Evolutionary conservation across 2,329 filamentous ascomycete species (phyloP), one percentile per base, ranked within the genome.

Genomic region (Madurella fahalii): DNA sequence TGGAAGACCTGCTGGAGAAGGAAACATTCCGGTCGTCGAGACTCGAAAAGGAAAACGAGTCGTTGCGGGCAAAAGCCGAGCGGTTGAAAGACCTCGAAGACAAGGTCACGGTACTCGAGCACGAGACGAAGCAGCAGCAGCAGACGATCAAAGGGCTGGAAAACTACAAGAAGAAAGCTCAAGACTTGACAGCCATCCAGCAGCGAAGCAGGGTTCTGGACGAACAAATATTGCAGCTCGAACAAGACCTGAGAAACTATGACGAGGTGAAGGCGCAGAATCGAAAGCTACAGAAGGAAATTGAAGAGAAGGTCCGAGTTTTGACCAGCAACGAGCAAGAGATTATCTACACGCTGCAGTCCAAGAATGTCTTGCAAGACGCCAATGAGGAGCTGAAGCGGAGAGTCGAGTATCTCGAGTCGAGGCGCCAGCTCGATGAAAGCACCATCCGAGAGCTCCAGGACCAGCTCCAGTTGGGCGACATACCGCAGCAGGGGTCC

Each of bases 1-100:
- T 90, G 61, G 88, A 92, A 67, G 78, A 79, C 17, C 81, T 88
- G 61, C 71, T 86, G 11, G 81, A 87, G 53, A 74, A 78, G 32
- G 69, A 78, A 57, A 71, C 72, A 16, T 66, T 72, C 15, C 67
- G 72, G 67, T 80, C 73, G 60, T 72, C 74, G 42, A 72, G 69
- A 25, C 66, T 81, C 32, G 68, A 72, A 50, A 73, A 72, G 56
- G 80, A 84, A 58, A 74, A 82, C 37, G 68, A 72, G 48, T 69
- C 70, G 40, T 68, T 82, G 31, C 73, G 72, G 48, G 70, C 69
- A 52, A 77, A 71, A 66, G 74, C 76, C 34, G 72, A 76, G 40
- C 74, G 77, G 50, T 72, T 76, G 2, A 76, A 81, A 49, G 72
- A 77, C 52, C 71, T 84, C 34, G 74, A 81, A 50, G 83, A 86